Base-by-base conservation (phyloP, 2,329 filamentous ascomycete genomes). In the Xylariaceae sp. region DNA sequence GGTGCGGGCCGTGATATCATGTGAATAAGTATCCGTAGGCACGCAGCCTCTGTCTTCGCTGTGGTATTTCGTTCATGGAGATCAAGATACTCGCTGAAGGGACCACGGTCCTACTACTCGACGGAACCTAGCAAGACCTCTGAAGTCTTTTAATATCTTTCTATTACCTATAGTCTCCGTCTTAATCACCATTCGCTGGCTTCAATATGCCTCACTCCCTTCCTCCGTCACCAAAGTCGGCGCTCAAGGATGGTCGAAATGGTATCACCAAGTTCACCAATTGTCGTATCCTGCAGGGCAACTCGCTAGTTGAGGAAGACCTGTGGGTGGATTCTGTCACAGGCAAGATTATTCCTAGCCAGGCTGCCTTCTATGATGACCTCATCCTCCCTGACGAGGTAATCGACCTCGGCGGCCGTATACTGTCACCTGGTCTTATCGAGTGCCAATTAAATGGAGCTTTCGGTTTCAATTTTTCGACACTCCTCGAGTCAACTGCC, bases 371-470 rank as follows among this genome's bases (percentile, higher is more conserved):
- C 71, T 93, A 90, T 71, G 86, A 87, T 66, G 82, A 90, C 49
- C 80, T 86, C 41, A 78, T 82, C 51, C 78, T 87, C 2, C 91
- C 93, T 1, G 90, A 94, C 70, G 76, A 87, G 65, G 87, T 88
- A 51, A 81, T 96, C 66, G 87, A 97, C 69, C 85, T 97, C 1
- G 85, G 87, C 48, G 91, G 92, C 56, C 91, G 91, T 67, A 94
- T 96, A 64, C 73, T 97, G 17, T 86, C 90, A 0, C 92, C 93
- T 0, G 93, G 93, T 23, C 82, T 97, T 70, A 95, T 97, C 66
- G 93, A 97, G 65, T 89, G 89, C 49, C 93, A 97, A 74, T 86
- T 97, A 65, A 97, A 97, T 69, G 93, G 93, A 44, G 92, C 90
- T 8, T 94, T 92, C 68, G 92, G 92, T 54, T 96, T 96, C 79